Conservation (phyloP, 805 yeast genomes). For the Ogataea dorogensis region DNA sequence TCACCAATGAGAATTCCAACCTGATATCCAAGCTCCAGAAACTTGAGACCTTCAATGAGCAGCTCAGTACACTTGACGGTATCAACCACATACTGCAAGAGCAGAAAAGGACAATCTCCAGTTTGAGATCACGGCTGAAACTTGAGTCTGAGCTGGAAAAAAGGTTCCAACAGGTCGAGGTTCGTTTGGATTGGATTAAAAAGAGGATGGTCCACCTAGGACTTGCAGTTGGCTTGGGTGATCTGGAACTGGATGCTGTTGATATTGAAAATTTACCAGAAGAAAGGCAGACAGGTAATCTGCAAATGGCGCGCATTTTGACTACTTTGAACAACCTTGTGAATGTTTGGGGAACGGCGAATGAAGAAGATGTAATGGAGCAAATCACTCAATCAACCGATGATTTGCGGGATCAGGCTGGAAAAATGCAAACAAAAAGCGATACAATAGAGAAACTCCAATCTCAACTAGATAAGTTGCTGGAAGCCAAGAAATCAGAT, state of each 20-base stretch:
- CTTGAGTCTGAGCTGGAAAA: conserved; percentile 45
- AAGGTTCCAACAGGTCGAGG: conserved; percentile 47
- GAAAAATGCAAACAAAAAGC: too few species aligned
- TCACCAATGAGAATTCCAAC: conserved; percentile 44
- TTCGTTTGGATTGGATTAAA: conserved; percentile 42
- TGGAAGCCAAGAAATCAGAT: conserved; percentile 41
- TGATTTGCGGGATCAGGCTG: too few species aligned
- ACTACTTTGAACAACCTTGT: too few species aligned
- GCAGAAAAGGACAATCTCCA: conserved; percentile 48
- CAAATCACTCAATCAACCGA: too few species aligned
- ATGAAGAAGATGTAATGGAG: too few species aligned
- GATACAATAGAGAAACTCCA: too few species aligned
- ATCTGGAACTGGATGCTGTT: too few species aligned
- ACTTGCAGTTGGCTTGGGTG: background rate
- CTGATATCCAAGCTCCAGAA: conserved; percentile 42
- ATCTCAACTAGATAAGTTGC: too few species aligned
- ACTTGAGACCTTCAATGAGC: conserved; percentile 51
- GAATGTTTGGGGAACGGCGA: too few species aligned
- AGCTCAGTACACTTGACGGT: conserved; percentile 49
- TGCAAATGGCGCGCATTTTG: too few species aligned
- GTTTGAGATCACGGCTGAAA: conserved; percentile 40
- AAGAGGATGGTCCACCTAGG: background rate
- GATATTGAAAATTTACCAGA: too few species aligned
- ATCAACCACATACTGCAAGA: conserved; percentile 53
- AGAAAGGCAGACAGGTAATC: too few species aligned